These are phyloP conservation scores for Phytophthora cryptogea DNA, from an alignment of 352 stramenopile species.

Conservation along the genomic window DNA sequence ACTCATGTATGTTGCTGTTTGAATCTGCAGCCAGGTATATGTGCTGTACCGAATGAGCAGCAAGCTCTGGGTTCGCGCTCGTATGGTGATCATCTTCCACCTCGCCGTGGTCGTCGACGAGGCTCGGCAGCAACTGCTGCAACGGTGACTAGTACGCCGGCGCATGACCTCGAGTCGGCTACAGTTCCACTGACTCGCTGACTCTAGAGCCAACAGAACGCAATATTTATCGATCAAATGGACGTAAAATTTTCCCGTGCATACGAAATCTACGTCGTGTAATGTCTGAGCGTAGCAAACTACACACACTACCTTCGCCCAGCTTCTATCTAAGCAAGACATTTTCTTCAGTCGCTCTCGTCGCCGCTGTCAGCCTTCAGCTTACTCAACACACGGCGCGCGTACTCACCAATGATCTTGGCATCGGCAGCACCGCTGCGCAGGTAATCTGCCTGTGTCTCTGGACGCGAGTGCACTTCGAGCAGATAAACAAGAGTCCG, in stretches of 20 bases:
- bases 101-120: constrained; percentile 26
- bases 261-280: constrained; percentile 14
- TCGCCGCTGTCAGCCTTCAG: constrained; percentile 86
- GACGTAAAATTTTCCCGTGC: constrained; percentile 24
- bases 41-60: constrained; percentile 75
- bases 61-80: constrained; percentile 39
- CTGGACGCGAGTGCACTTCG: constrained; percentile 80
- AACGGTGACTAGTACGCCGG: constrained; percentile 17
- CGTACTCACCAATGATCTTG: constrained; percentile 90
- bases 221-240: constrained; percentile 39
- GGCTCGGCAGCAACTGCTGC: constrained; percentile 16
- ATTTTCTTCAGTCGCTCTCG: constrained; percentile 62
- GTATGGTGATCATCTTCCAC: constrained; percentile 28
- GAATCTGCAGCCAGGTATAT: constrained; percentile 64
- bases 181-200: constrained; percentile 33
- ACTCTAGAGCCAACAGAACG: constrained; percentile 14
- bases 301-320: constrained; percentile 1
- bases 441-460: constrained; percentile 80
- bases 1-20: constrained; percentile 3
- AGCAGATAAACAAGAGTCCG: constrained; percentile 87
- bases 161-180: constrained; percentile 28
- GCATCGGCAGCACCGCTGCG: constrained; percentile 56
- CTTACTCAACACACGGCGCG: constrained; percentile 86
- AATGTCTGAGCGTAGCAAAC: constrained; percentile 15
- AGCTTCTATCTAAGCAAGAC: constrained; percentile 21